Conservation (phyloP, 495 filamentous ascomycete species). For the Penicillium antarcticum region DNA sequence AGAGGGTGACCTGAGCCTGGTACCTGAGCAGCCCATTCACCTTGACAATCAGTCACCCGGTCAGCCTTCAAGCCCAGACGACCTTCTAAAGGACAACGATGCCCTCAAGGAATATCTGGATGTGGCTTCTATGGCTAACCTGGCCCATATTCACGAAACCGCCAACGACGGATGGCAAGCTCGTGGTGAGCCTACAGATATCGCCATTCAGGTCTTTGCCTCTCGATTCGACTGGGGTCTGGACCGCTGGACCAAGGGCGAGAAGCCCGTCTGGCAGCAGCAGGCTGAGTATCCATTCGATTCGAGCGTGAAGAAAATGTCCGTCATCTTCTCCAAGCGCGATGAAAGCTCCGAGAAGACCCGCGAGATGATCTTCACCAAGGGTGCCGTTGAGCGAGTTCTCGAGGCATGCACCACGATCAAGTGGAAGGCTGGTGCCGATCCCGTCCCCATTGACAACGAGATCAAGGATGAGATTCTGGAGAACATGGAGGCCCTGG, state of each 20-base stretch:
- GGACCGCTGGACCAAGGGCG: slow-evolving; percentile 46
- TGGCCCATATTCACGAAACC: slow-evolving; percentile 54
- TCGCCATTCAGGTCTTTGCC: slow-evolving; percentile 68
- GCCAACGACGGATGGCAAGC: slow-evolving; percentile 54
- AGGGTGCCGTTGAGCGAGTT: slow-evolving; percentile 78
- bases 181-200: slow-evolving; percentile 65
- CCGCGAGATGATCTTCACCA: slow-evolving; percentile 58
- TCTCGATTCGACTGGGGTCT: slow-evolving; percentile 59
- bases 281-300: slow-evolving; percentile 65
- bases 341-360: slow-evolving; percentile 19
- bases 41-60: slow-evolving; percentile 21
- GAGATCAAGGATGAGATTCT: slow-evolving; percentile 49
- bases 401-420: slow-evolving; percentile 63
- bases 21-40: slow-evolving; percentile 33
- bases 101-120: slow-evolving; percentile 54
- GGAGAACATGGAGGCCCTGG: slow-evolving; percentile 62
- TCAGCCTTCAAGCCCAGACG: slow-evolving; percentile 23
- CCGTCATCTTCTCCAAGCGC: slow-evolving; percentile 52
- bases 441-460: slow-evolving; percentile 37
- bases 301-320: slow-evolving; percentile 68
- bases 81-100: slow-evolving; percentile 36
- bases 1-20: slow-evolving; percentile 48
- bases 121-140: slow-evolving; percentile 62
- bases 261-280: slow-evolving; percentile 53
- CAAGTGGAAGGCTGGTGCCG: slow-evolving; percentile 37